phyloP scores from a whole-genome alignment of 495 filamentous ascomycete genomes.

The Penicillium herquei region DNA sequence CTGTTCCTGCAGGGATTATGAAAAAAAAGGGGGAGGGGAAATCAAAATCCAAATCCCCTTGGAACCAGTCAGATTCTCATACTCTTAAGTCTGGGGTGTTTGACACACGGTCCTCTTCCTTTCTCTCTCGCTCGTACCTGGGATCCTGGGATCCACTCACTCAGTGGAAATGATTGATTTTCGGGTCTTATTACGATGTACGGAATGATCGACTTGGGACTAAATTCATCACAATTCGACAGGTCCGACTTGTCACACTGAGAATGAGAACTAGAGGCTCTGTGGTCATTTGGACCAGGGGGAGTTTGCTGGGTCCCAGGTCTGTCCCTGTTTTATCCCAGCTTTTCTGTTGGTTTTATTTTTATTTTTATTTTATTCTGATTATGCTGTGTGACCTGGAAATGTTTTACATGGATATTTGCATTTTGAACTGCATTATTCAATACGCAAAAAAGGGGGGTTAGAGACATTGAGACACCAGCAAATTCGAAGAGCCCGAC shows the following conservation, averaged over 20 bases:
- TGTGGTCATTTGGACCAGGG: slow-evolving; percentile 24
- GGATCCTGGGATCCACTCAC: neutral
- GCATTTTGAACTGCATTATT: slow-evolving; percentile 6
- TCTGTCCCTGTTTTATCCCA: neutral
- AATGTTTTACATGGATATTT: slow-evolving; percentile 6
- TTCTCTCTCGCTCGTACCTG: neutral
- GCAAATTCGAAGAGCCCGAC: slow-evolving; percentile 20
- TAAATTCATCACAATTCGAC: slow-evolving; percentile 5
- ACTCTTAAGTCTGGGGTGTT: slow-evolving; percentile 6
- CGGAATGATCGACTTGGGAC: slow-evolving; percentile 2
- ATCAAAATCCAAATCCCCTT: neutral
- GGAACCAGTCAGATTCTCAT: neutral
- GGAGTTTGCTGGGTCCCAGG: slow-evolving; percentile 3
- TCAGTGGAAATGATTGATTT: neutral
- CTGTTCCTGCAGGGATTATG: slow-evolving; percentile 17
- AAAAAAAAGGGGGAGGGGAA: neutral
- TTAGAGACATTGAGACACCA: slow-evolving; percentile 10
- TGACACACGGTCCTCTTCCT: neutral
- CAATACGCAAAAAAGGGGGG: neutral
- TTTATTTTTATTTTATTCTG: neutral
- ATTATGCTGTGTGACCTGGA: neutral
- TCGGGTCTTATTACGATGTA: neutral
- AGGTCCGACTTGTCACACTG: neutral
- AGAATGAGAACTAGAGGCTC: slow-evolving; percentile 16
- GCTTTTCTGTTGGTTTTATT: neutral